Conservation (phyloP, 805 yeast genomes). For the Hanseniaspora hatyaiensis region DNA sequence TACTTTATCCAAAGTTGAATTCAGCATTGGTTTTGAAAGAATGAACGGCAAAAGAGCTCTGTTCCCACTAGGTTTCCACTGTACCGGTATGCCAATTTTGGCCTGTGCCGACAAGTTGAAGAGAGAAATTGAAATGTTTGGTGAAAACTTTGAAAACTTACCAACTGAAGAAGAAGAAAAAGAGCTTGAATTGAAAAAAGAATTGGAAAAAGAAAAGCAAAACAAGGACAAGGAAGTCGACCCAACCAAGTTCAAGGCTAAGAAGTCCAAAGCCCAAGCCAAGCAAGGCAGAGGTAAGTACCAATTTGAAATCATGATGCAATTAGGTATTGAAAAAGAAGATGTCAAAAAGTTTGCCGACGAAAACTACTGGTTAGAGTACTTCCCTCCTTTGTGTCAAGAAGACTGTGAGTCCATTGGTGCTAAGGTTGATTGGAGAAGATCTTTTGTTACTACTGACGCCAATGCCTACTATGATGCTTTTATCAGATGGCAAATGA, state of each 20-base stretch:
- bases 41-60: slow-evolving; percentile 86
- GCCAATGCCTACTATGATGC: slow-evolving; percentile 90
- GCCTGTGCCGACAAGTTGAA: slow-evolving; percentile 91
- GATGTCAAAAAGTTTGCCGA: slow-evolving; percentile 85
- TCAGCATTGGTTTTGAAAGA: slow-evolving; percentile 84
- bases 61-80: slow-evolving; percentile 95
- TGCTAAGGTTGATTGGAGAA: slow-evolving; percentile 95
- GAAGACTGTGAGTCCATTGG: slow-evolving; percentile 72
- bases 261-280: slow-evolving; percentile 86
- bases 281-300: slow-evolving; percentile 88
- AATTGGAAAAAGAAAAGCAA: slow-evolving; percentile 28
- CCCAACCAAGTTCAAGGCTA: slow-evolving; percentile 81
- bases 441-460: slow-evolving; percentile 90
- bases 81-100: slow-evolving; percentile 97
- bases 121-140: slow-evolving; percentile 87
- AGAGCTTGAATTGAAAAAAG: slow-evolving; percentile 31
- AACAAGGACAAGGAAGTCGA: slow-evolving; percentile 38
- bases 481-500: slow-evolving; percentile 94
- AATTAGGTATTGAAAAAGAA: slow-evolving; percentile 73
- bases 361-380: slow-evolving; percentile 78
- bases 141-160: slow-evolving; percentile 59
- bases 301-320: slow-evolving; percentile 94
- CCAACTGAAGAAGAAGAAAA: slow-evolving; percentile 53
- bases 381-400: slow-evolving; percentile 84
- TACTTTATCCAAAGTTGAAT: slow-evolving; percentile 88